Conservation (phyloP, 1,139 yeast genomes). For the Saccharomycopsis phalli region DNA sequence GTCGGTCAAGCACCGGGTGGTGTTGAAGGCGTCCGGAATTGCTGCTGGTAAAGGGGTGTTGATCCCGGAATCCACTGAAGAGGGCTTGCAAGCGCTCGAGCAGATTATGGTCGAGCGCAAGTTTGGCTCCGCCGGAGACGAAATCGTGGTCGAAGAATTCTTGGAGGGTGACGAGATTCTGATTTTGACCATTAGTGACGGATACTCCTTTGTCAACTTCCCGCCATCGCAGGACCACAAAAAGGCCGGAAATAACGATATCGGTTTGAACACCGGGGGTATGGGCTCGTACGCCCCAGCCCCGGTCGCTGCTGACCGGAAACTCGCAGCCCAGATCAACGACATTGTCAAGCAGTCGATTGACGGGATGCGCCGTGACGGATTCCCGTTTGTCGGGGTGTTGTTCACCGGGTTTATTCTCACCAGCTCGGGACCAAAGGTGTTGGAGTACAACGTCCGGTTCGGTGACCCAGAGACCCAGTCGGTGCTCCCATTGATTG, state of each 20-base stretch:
- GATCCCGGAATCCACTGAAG: constrained; percentile 77
- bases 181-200: constrained; percentile 87
- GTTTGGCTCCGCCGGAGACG: constrained; percentile 92
- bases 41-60: constrained; percentile 99
- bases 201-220: constrained; percentile 80
- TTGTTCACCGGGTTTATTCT: constrained; percentile 96
- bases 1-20: constrained; percentile 64
- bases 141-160: constrained; percentile 92
- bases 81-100: constrained; percentile 75
- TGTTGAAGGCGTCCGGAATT: constrained; percentile 93
- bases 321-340: constrained; percentile 60
- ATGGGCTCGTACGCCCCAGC: constrained; percentile 99
- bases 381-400: constrained; percentile 92
- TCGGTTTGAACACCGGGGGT: constrained; percentile 96
- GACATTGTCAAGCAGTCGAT: constrained; percentile 77
- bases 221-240: constrained; percentile 99
- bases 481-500: constrained; percentile 79
- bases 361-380: constrained; percentile 94
- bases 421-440: constrained; percentile 79
- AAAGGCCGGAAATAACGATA: constrained; percentile 87
- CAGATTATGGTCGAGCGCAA: constrained; percentile 85
- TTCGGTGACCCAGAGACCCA: constrained; percentile 99
- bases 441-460: constrained; percentile 92
- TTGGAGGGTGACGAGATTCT: constrained; percentile 96
- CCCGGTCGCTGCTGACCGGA: constrained; percentile 84